Evolutionary conservation across 805 yeast species (phyloP).

Genomic region (Kazachstania martiniae): DNA sequence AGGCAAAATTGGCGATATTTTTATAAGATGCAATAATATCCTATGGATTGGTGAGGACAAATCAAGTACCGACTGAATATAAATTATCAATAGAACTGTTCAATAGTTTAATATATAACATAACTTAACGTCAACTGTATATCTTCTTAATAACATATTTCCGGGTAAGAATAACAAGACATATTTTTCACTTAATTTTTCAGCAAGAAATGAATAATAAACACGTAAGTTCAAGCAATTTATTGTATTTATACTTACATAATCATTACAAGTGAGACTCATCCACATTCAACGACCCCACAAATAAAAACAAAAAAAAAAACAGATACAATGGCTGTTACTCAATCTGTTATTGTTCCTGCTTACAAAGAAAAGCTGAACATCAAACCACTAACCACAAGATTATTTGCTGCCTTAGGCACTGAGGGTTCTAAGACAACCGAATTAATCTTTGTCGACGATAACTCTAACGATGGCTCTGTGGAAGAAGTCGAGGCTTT

Average conservation of each 20-base stretch:
- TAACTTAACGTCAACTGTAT: too few relatives aligned
- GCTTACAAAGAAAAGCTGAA: slow-evolving; percentile 41
- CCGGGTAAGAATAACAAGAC: too few relatives aligned
- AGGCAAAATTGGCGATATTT: slow-evolving; percentile 60
- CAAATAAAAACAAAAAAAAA: too few relatives aligned
- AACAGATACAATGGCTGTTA: slow-evolving; percentile 24
- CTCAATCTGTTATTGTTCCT: slow-evolving; percentile 37
- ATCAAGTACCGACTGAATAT: background rate
- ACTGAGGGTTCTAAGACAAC: slow-evolving; percentile 31
- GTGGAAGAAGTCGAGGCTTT: slow-evolving; percentile 40
- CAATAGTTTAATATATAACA: too few relatives aligned
- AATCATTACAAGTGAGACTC: too few relatives aligned
- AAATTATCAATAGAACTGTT: too few relatives aligned
- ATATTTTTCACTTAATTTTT: too few relatives aligned
- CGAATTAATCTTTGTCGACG: slow-evolving; percentile 41
- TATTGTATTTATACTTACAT: too few relatives aligned
- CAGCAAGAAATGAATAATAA: too few relatives aligned
- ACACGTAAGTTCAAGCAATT: too few relatives aligned
- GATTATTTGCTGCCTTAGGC: slow-evolving; percentile 40
- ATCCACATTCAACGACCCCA: background rate
- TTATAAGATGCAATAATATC: slow-evolving; percentile 86
- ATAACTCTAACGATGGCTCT: slow-evolving; percentile 41
- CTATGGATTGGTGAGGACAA: slow-evolving; percentile 30
- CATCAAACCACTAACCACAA: slow-evolving; percentile 38
- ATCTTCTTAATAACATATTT: too few relatives aligned